These are phyloP conservation scores for Raffaelea deltoideospora DNA, from an alignment of 2,329 filamentous ascomycete genomes.

Conservation along the genomic window DNA sequence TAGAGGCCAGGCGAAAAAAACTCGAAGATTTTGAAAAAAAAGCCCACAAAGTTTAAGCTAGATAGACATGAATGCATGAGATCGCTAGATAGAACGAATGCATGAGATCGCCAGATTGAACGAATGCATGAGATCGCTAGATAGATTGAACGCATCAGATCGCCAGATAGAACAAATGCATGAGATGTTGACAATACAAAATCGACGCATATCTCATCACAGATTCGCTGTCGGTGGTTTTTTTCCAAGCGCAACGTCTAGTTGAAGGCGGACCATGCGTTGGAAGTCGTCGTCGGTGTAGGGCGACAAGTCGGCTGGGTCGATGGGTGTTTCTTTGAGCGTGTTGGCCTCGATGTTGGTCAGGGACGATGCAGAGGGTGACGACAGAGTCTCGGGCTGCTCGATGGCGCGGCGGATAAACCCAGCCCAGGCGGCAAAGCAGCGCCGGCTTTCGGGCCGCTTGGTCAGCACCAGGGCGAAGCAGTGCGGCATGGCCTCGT, in stretches of 20 bases:
- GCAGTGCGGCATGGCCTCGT: constrained; percentile 67
- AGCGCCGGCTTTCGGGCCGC: constrained; percentile 29
- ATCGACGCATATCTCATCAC: no score
- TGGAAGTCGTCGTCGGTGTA: constrained; percentile 27
- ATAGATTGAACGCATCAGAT: no score
- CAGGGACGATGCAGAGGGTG: constrained; percentile 22
- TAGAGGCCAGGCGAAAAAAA: no score
- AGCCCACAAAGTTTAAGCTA: no score
- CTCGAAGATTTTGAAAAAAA: no score
- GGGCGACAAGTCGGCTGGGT: constrained; percentile 26
- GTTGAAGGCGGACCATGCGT: constrained; percentile 16
- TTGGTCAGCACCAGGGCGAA: constrained; percentile 45
- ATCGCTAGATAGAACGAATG: no score
- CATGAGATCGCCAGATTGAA: no score
- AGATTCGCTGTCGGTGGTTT: background rate
- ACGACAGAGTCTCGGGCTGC: constrained; percentile 5
- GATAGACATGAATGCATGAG: no score
- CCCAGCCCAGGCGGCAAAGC: constrained; percentile 36
- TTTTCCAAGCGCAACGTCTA: background rate
- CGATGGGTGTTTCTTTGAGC: constrained; percentile 29
- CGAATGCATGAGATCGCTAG: no score
- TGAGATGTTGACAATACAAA: no score
- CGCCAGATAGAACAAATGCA: no score
- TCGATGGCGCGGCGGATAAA: constrained; percentile 30
- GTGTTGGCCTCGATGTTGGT: constrained; percentile 33